Conservation (phyloP, 2,329 filamentous ascomycete genomes). For the Fusarium sp. region DNA sequence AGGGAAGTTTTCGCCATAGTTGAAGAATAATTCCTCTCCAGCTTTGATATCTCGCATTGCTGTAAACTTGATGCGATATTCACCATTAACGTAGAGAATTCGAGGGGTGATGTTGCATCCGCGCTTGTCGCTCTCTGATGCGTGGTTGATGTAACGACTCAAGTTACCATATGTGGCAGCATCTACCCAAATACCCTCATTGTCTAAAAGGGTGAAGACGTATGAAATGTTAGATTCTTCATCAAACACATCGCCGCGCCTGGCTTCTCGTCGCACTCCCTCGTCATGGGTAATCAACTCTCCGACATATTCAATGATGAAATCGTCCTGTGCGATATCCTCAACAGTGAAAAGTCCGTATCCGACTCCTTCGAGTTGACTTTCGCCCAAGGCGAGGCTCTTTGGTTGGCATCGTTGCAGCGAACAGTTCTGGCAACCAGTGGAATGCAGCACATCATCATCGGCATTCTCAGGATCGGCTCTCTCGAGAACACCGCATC, state of each 20-base stretch:
- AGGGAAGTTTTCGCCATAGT: constrained; percentile 80
- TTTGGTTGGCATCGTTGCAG: constrained; percentile 78
- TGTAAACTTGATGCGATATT: constrained; percentile 81
- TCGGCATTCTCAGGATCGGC: constrained; percentile 77
- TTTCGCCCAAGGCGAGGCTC: constrained; percentile 76
- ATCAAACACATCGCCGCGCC: constrained; percentile 71
- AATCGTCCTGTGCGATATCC: constrained; percentile 75
- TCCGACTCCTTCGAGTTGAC: constrained; percentile 75
- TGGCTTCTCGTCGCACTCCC: constrained; percentile 74
- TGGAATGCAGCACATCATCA: constrained; percentile 66
- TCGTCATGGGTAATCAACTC: constrained; percentile 80
- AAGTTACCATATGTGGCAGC: constrained; percentile 83
- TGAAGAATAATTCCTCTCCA: constrained; percentile 85
- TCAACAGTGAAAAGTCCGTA: constrained; percentile 82
- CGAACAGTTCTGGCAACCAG: constrained; percentile 78
- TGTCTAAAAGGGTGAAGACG: constrained; percentile 70
- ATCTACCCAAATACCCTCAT: constrained; percentile 77
- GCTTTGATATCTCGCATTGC: constrained; percentile 74
- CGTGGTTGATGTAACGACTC: constrained; percentile 86
- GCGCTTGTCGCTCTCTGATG: constrained; percentile 63
- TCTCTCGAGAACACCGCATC: constrained; percentile 77
- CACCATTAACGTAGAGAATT: constrained; percentile 79
- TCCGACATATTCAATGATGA: constrained; percentile 84
- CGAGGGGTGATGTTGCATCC: constrained; percentile 74
- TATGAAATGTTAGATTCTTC: constrained; percentile 74